Evolutionary conservation across 495 filamentous ascomycete species (phyloP), one percentile per base, ranked within the genome.

Genomic region (Filosporella fistucella): DNA sequence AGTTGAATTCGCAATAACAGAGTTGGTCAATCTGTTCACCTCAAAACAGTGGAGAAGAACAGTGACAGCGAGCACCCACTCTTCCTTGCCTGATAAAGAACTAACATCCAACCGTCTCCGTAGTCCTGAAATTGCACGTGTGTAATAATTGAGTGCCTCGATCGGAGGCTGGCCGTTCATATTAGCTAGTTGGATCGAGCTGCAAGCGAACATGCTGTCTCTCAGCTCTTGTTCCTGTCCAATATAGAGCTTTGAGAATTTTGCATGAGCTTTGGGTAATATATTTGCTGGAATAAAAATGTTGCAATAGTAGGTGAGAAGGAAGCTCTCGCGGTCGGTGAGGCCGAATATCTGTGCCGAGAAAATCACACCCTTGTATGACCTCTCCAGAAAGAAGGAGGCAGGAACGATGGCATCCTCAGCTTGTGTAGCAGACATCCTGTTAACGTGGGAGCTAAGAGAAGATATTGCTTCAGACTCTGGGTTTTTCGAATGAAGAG

Each of bases 161-260:
- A 38, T 13, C 4, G 35, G 35, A 38, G 35, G 35, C 10, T 4
- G 20, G 5, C 17, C 35, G 5, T 4, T 38, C 17, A 21, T 38
- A n/a, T 38, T 38, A 9, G 35, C 35, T 5, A 38, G n/a, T 13
- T 38, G 35, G n/a, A 38, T 22, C 10, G 35, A 38, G n/a, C 35
- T 38, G 16, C 35, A 38, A 4, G 35, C 35, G n/a, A 38, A 22
- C 35, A 38, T 38, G 13, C 35, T 38, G 18, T 38, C 35, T 21
- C 17, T 38, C 35, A 38, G n/a, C 35, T 38, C 35, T 13, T 20
- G 35, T 13, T 21, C 35, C 9, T 38, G 8, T 20, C 14, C 35
- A 4, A 13, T 21, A 13, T 38, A 21, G 4, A 38, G 9, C 16
- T 38, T 38, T 21, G 35, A 38, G 35, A 38, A 38, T 4, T 38